A percentile compares a stretch with the other conserved stretches of the same genome.
Conservation (phyloP, 177 flowering plant species). For the Vitis hybrid region DNA sequence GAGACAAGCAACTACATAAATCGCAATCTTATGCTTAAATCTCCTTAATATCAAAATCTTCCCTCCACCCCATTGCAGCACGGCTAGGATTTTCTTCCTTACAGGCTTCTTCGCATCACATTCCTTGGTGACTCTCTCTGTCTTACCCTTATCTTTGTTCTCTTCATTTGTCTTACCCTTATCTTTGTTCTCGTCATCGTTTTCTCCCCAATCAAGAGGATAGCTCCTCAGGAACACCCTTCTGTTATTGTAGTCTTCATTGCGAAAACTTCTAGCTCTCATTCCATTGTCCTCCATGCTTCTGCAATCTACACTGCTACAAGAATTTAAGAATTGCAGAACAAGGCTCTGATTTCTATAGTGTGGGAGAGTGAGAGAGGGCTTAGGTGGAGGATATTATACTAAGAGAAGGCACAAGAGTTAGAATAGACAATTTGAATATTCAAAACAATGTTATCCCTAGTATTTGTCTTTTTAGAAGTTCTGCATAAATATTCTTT, state of each 20-base stretch:
- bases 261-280: slow-evolving; percentile 51
- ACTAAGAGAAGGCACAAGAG: neutral
- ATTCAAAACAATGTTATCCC: neutral
- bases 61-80: slow-evolving; percentile 46
- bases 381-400: neutral
- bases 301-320: neutral
- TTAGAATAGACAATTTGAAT: neutral
- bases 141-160: neutral
- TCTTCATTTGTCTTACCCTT: neutral
- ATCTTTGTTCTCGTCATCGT: slow-evolving; percentile 12
- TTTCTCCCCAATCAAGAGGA: slow-evolving; percentile 55
- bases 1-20: slow-evolving; percentile 48
- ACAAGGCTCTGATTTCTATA: neutral
- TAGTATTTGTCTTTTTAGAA: neutral
- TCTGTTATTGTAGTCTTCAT: slow-evolving; percentile 66
- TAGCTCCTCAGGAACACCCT: slow-evolving; percentile 71
- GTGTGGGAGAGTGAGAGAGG: neutral
- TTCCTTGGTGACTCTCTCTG: slow-evolving; percentile 1
- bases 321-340: neutral
- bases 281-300: slow-evolving; percentile 26
- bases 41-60: slow-evolving; percentile 39
- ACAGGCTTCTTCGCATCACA: slow-evolving; percentile 14
- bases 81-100: slow-evolving; percentile 33
- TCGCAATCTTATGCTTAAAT: slow-evolving; percentile 40
- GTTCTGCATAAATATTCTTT: neutral